Conservation (phyloP, 2,329 filamentous ascomycete genomes). For the Ceratocystis huliohia region DNA sequence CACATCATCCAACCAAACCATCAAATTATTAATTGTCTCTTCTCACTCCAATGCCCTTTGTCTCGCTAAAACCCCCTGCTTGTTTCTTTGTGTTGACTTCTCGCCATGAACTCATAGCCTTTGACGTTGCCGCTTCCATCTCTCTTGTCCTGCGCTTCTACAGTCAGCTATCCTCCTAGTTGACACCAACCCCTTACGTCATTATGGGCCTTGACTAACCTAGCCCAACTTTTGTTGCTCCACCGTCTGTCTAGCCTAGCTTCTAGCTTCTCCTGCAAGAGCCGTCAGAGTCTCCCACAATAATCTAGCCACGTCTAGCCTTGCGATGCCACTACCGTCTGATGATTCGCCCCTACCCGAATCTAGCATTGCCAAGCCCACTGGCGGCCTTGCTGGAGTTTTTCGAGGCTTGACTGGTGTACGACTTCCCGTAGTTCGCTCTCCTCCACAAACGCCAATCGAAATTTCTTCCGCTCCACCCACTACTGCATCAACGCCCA, state of each 20-base stretch:
- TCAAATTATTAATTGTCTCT: background rate
- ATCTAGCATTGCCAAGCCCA: conserved; percentile 32
- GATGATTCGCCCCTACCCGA: conserved; percentile 45
- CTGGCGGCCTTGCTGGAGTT: conserved; percentile 48
- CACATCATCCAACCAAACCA: too few relatives aligned
- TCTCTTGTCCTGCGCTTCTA: background rate
- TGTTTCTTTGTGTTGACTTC: background rate
- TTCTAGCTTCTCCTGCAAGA: conserved; percentile 32
- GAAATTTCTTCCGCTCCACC: conserved; percentile 28
- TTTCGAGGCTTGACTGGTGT: conserved; percentile 49
- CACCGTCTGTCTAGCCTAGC: conserved; percentile 29
- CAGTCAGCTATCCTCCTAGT: conserved; percentile 1
- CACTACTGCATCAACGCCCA: conserved; percentile 12
- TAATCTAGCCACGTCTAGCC: conserved; percentile 27
- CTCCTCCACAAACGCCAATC: conserved; percentile 31
- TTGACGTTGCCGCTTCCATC: background rate
- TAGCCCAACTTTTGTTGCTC: conserved; percentile 31
- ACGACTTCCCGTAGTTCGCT: conserved; percentile 37
- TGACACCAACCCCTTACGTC: conserved; percentile 16
- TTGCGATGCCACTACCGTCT: conserved; percentile 44
- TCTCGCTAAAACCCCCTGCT: background rate
- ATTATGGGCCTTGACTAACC: conserved; percentile 19
- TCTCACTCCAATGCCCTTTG: background rate
- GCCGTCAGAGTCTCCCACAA: conserved; percentile 21
- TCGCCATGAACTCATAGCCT: background rate